Conservation (phyloP, 768 basidiomycete genomes). For the Fomitopsis serialis region DNA sequence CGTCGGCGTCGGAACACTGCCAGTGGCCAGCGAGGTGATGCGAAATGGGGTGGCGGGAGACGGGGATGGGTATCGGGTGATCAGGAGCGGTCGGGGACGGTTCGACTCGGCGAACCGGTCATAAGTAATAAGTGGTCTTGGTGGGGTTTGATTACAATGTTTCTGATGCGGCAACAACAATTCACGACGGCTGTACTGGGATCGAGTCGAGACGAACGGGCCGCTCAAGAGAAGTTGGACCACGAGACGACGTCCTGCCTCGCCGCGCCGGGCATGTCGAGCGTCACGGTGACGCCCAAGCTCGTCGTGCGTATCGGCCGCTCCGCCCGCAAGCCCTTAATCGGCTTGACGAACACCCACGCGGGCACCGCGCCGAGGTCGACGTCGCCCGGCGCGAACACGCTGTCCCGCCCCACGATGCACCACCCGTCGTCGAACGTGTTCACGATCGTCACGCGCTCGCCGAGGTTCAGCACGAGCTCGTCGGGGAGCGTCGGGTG, state of each 20-base stretch:
- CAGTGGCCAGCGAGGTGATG: no score
- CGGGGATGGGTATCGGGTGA: no score
- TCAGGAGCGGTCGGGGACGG: no score
- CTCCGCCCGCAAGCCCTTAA: constrained; percentile 52
- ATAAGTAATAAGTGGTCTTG: no score
- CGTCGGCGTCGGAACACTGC: no score
- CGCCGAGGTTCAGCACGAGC: constrained; percentile 51
- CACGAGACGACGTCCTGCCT: constrained; percentile 54
- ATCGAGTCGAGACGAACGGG: no score
- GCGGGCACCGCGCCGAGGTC: constrained; percentile 75
- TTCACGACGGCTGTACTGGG: no score
- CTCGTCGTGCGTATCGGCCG: constrained; percentile 54
- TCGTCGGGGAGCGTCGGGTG: constrained; percentile 73
- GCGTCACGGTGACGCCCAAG: constrained; percentile 54
- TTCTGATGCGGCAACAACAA: no score
- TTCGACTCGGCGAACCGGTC: no score
- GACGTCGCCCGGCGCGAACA: constrained; percentile 32
- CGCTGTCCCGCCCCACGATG: constrained; percentile 53
- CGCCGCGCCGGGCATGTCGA: constrained; percentile 34
- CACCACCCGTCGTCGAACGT: constrained; percentile 82
- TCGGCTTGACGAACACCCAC: constrained; percentile 69
- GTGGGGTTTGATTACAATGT: no score
- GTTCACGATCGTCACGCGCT: constrained; percentile 56
- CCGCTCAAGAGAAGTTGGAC: constrained; percentile 40
- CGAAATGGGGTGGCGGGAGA: no score